These are phyloP conservation scores for Actinomortierella wolfii DNA, from an alignment of 371 early-diverging fungal species.

Conservation along the genomic window DNA sequence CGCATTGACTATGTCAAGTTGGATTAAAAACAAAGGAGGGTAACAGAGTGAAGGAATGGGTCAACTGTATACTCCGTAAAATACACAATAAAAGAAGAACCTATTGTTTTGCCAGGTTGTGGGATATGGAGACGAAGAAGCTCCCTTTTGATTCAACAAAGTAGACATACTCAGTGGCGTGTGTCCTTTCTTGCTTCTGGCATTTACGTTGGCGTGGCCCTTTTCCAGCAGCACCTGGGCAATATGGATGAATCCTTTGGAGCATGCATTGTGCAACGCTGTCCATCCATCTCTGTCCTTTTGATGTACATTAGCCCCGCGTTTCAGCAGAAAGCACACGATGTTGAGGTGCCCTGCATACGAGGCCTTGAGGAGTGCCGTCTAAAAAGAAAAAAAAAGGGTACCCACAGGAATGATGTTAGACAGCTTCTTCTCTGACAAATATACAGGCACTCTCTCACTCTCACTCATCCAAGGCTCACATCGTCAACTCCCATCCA, in stretches of 20 bases:
- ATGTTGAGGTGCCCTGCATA: conserved; percentile 69
- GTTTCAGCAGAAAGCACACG: conserved; percentile 67
- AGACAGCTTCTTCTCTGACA: too few relatives aligned
- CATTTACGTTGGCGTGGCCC: conserved; percentile 61
- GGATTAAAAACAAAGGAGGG: neutral
- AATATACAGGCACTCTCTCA: too few relatives aligned
- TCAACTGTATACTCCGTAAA: neutral
- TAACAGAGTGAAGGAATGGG: neutral
- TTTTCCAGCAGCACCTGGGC: conserved; percentile 63
- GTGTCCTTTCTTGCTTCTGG: conserved; percentile 69
- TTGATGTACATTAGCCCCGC: conserved; percentile 66
- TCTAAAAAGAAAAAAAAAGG: conserved; percentile 52
- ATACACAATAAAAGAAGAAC: neutral
- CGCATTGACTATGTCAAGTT: conserved; percentile 65
- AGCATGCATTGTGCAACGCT: conserved; percentile 80
- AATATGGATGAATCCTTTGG: conserved; percentile 64
- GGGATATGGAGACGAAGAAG: neutral
- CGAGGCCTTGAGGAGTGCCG: conserved; percentile 80
- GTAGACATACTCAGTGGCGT: conserved; percentile 75
- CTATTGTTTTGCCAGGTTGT: neutral
- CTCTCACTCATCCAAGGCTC: too few relatives aligned
- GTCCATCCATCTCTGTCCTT: conserved; percentile 89
- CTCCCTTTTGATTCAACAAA: neutral
- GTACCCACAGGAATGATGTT: too few relatives aligned
- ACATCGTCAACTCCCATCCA: too few relatives aligned